Base-by-base conservation (phyloP, 768 basidiomycete genomes). In the Termitomyces sp. region DNA sequence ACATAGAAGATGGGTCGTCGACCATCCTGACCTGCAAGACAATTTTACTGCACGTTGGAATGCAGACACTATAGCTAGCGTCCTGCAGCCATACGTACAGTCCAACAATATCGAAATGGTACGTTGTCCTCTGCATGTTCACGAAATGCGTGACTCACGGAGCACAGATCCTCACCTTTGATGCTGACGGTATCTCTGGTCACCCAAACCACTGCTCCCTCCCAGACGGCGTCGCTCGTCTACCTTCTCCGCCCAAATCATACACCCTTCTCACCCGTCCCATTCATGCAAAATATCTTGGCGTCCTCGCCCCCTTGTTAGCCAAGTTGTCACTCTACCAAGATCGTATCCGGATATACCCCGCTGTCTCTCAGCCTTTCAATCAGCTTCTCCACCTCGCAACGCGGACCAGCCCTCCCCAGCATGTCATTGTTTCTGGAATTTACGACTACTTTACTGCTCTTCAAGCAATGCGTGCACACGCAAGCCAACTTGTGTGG, bases 121-220 rank as follows among this genome's bases (percentile, higher is more conserved):
- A 66, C 32, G 82, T 73, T 23, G 6, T 43, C 9, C 13, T 41
- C 46, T 48, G 44, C 56, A 62, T 56, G 9, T 57, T 35, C 54
- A 61, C 55, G 41, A 54, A 30, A 36, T 43, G 43, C 28, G 54
- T 23, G 2, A 46, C 51, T 63, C 43, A 50, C 48, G 50, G 30
- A 50, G 55, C 13, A 47, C 56, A 95, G 93, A 85, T 96, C 50
- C 75, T 97, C 50, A 95, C 93, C 0, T 97, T 96, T 68, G 95
- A 97, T 70, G 59, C 73, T 0, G 64, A 66, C 2, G 95, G 94
- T 2, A 75, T 96, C 14, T 92, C 94, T n/a, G 77, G 75, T 4
- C 95, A 96, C 67, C 91, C 91, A 2, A 97, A 97, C 69, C 95
- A 97, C 71, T 79, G 75, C 62, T 86, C 93, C 1, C 77, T 95